Base-by-base conservation (phyloP, 768 basidiomycete species). In the Tulasnella sp. region DNA sequence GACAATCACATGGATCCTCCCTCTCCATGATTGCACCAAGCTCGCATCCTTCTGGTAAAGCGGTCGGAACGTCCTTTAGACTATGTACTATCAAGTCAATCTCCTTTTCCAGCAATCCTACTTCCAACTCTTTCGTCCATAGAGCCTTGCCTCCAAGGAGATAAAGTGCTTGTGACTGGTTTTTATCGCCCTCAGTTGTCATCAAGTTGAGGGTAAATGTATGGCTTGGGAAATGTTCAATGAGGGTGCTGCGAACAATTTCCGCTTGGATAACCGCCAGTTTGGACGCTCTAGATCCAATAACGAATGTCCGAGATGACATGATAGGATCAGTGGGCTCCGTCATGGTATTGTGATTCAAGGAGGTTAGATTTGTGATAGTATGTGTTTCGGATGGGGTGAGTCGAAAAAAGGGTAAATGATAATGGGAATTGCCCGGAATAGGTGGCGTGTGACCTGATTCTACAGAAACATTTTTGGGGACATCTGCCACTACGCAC, bases 51-150 rank as follows among this genome's bases (percentile, higher is more conserved):
- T 76, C 76, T 0, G 89, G 88, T 27, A 99, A 70, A 5, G 70
- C 70, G 1, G 93, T 98, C 3, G 93, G 93, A 28, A 96, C 78
- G 63, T 98, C 95, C 65, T 99, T 99, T 59, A 88, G 70, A 31
- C 76, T 79, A 67, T 99, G 93, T 16, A 98, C 79, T 59, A 99
- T 77, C 73, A 96, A 79, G 63, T 99, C 95, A 43, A 92, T 83
- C 10, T 72, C 68, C 27, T 73, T 67, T 37, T 79, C 72, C 48
- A 77, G 72, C 54, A 99, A 69, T 37, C 79, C 80, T 16, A 85
- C 83, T 63, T 99, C 95, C 48, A 99, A 78, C 59, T 96, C 93
- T 59, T 89, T 86, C 32, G 95, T 99, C 95, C 95, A 99, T 25
- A 96, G 66, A 0, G 84, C 75, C 63, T 88, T 89, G n/a, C 87